phyloP scores from a whole-genome alignment of 2,329 filamentous ascomycete species.

The Curvularia verruculosa region DNA sequence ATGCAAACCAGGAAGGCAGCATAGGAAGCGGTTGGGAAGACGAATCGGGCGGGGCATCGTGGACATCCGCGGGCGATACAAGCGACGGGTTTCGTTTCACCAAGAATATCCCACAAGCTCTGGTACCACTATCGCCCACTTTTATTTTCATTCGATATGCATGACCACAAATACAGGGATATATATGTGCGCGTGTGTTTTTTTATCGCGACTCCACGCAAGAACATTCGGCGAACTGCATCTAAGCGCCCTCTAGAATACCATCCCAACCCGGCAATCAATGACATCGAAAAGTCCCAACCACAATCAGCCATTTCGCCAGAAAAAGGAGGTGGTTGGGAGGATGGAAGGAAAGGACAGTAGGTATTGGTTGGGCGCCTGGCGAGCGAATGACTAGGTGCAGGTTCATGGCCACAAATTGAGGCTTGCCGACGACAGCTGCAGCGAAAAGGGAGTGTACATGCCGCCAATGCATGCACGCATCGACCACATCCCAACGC shows the following conservation, averaged over 20 bases:
- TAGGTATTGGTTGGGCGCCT: slow-evolving; percentile 11
- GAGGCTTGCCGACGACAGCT: slow-evolving; percentile 23
- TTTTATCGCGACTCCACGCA: slow-evolving; percentile 8
- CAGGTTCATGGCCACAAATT: slow-evolving; percentile 24
- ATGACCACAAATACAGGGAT: slow-evolving; percentile 37
- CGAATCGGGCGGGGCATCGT: slow-evolving; percentile 28
- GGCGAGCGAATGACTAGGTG: slow-evolving; percentile 25
- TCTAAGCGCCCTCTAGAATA: slow-evolving; percentile 27
- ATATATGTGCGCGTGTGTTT: too few relatives aligned
- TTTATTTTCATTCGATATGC: slow-evolving; percentile 24
- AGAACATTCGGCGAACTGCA: slow-evolving; percentile 19
- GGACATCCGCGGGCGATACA: slow-evolving; percentile 34
- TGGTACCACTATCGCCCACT: slow-evolving; percentile 28
- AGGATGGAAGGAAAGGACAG: background rate
- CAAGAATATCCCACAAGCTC: slow-evolving; percentile 24
- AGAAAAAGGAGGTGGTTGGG: slow-evolving; percentile 4
- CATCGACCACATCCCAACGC: slow-evolving; percentile 30
- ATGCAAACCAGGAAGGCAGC: slow-evolving; percentile 31
- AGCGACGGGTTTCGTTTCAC: slow-evolving; percentile 41
- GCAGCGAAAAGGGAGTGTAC: slow-evolving; percentile 36
- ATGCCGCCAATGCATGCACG: slow-evolving; percentile 38
- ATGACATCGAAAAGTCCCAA: slow-evolving; percentile 1
- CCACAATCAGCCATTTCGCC: slow-evolving; percentile 4
- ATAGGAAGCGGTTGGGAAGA: slow-evolving; percentile 26
- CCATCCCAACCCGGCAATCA: slow-evolving; percentile 5